Percentiles rank a stretch among this genome's conserved stretches.
Evolutionary conservation across 2,329 filamentous ascomycete species (phyloP).

Genomic region (Venturia effusa): DNA sequence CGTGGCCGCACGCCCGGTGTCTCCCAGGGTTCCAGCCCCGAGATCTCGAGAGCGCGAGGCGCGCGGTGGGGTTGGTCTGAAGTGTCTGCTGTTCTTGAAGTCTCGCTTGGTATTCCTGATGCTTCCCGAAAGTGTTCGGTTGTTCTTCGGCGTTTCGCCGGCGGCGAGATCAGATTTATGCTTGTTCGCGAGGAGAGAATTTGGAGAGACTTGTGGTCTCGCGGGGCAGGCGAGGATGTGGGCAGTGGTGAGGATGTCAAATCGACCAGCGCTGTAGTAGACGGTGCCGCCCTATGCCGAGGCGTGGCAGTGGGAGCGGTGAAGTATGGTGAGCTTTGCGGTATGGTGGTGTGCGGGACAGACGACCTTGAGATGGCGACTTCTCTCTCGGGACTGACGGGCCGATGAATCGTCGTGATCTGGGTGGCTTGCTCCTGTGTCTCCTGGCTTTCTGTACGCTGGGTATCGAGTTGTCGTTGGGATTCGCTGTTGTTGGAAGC

Average conservation of each 20-base stretch:
- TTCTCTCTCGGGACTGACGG: background rate
- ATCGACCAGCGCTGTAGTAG: background rate
- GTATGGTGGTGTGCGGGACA: background rate
- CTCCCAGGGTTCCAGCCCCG: background rate
- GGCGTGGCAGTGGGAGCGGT: background rate
- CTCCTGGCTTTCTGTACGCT: background rate
- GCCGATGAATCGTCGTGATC: background rate
- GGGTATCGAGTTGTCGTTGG: background rate
- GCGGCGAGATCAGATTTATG: background rate
- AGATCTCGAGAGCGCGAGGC: background rate
- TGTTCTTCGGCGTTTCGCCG: background rate
- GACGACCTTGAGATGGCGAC: background rate
- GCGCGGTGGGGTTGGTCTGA: background rate
- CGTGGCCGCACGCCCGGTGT: background rate
- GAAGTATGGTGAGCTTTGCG: background rate
- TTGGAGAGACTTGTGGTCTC: background rate
- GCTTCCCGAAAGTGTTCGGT: background rate
- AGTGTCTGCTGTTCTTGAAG: background rate
- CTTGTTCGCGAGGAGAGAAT: background rate
- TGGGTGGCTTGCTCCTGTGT: background rate
- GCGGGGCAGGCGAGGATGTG: background rate
- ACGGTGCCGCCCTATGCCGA: background rate
- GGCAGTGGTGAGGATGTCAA: background rate
- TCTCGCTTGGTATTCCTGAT: background rate
- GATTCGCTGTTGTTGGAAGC: background rate